Conservation (phyloP, 148 eudicot species). For the Heliosperma pusillum region DNA sequence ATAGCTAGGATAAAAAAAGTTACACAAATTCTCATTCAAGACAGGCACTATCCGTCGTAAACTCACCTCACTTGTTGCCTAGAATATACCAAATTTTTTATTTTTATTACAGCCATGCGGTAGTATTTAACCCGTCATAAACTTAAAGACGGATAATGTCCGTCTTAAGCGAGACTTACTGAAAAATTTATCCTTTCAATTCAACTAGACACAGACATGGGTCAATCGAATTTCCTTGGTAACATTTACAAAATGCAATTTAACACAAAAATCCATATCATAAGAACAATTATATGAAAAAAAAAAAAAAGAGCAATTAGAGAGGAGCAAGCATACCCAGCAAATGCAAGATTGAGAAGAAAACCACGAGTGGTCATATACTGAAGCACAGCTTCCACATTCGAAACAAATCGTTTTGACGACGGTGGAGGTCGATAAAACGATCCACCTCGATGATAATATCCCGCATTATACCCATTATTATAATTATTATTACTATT, state of each 20-base stretch:
- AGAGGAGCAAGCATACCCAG: slow-evolving; percentile 41
- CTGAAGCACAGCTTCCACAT: slow-evolving; percentile 42
- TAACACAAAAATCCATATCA: not conserved
- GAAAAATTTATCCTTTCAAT: not conserved
- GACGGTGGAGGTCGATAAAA: slow-evolving; percentile 21
- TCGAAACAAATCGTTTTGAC: slow-evolving; percentile 30
- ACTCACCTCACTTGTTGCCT: too few species aligned
- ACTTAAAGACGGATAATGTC: too few species aligned
- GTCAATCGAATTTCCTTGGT: too few species aligned
- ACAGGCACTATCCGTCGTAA: too few species aligned
- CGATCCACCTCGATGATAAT: slow-evolving; percentile 22
- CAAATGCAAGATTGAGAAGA: slow-evolving; percentile 58
- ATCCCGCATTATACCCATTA: slow-evolving; percentile 9
- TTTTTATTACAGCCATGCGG: too few species aligned
- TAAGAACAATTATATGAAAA: too few species aligned
- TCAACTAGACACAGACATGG: not conserved
- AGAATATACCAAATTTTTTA: too few species aligned
- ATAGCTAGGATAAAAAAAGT: too few species aligned
- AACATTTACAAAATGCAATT: not conserved
- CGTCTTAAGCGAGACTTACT: too few species aligned
- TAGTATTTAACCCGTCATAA: too few species aligned
- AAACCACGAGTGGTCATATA: slow-evolving; percentile 53
- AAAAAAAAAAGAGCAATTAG: not conserved
- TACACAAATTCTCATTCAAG: too few species aligned
- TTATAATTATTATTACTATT: not conserved